Evolutionary conservation across 805 yeast species (phyloP).

Genomic region (Ogataea chonburiensis): DNA sequence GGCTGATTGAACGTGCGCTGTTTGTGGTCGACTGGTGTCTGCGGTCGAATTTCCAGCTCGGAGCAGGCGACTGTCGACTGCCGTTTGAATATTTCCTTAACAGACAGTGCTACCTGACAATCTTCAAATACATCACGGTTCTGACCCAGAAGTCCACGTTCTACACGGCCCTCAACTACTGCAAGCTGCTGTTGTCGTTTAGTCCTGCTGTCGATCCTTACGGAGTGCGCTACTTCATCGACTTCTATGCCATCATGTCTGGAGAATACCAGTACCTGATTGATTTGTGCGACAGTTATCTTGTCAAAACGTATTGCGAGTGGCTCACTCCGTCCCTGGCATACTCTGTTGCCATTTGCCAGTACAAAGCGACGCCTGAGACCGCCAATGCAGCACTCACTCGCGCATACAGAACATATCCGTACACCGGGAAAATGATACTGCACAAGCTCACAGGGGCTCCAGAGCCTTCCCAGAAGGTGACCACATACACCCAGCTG

Average conservation of each 20-base stretch:
- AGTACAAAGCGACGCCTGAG: constrained; percentile 38
- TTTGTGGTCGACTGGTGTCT: constrained; percentile 78
- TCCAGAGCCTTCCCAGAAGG: constrained; percentile 28
- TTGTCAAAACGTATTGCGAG: constrained; percentile 53
- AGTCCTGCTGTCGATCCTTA: constrained; percentile 78
- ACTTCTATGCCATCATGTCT: constrained; percentile 67
- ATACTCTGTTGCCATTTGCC: constrained; percentile 65
- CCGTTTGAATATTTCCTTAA: constrained; percentile 77
- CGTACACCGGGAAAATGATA: constrained; percentile 53
- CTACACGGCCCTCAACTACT: constrained; percentile 72
- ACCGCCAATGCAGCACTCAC: constrained; percentile 49
- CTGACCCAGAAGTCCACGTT: constrained; percentile 77
- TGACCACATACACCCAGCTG: constrained; percentile 37
- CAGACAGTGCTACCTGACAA: constrained; percentile 70
- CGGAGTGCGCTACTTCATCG: constrained; percentile 81
- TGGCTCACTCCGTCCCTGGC: constrained; percentile 77
- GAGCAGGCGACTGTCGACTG: constrained; percentile 57
- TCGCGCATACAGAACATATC: constrained; percentile 54
- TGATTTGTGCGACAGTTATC: constrained; percentile 54
- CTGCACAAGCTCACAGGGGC: constrained; percentile 44
- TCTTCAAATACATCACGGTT: constrained; percentile 68
- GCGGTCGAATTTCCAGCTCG: constrained; percentile 55
- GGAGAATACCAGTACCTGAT: constrained; percentile 63
- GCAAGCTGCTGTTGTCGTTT: constrained; percentile 66
- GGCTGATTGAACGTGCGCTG: constrained; percentile 71